Evolutionary conservation across 208 protist species (phyloP).

Genomic region (Crithidia fasciculata): DNA sequence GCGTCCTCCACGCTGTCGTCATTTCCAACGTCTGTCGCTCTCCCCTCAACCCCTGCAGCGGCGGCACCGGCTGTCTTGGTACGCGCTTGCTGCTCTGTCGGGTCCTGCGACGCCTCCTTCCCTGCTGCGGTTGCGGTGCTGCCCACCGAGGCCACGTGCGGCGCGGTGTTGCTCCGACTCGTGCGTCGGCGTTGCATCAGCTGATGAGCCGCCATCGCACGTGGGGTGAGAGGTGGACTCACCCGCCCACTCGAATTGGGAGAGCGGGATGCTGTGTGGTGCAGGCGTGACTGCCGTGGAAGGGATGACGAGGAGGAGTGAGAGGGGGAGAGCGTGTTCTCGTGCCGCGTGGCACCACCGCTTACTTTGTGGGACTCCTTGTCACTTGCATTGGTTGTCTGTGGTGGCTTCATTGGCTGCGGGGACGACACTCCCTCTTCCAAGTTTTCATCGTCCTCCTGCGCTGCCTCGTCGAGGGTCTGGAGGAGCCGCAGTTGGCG

Average conservation of each 20-base stretch:
- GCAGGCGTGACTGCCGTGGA: neutral
- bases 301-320: neutral
- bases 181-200: slow-evolving; percentile 37
- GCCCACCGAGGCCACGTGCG: slow-evolving; percentile 25
- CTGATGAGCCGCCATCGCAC: slow-evolving; percentile 34
- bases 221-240: slow-evolving; percentile 34
- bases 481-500: slow-evolving; percentile 30
- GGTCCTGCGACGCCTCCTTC: neutral
- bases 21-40: neutral
- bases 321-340: neutral
- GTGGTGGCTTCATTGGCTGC: neutral
- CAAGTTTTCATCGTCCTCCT: neutral
- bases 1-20: no score
- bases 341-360: neutral
- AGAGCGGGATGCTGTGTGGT: slow-evolving; percentile 3
- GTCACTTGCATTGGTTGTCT: neutral
- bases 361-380: no score
- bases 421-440: neutral
- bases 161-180: slow-evolving; percentile 34
- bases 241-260: slow-evolving; percentile 21
- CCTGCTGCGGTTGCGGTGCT: neutral
- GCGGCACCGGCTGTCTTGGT: neutral
- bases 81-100: neutral
- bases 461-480: slow-evolving; percentile 8
- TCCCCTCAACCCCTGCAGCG: no score